Conservation (phyloP, 2,329 filamentous ascomycete genomes). For the Lachnellula hyalina region DNA sequence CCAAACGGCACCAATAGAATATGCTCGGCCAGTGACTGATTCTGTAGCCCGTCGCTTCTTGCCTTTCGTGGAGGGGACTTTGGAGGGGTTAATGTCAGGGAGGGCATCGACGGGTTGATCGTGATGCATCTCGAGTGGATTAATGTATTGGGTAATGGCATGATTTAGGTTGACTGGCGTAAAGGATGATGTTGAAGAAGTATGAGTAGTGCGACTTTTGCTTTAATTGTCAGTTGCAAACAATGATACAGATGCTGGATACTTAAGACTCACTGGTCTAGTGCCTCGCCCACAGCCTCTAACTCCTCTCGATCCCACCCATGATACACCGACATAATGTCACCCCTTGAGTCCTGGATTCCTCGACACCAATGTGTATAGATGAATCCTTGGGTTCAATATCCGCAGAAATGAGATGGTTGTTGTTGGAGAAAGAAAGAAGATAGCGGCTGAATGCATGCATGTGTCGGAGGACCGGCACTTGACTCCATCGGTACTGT, state of each 20-base stretch:
- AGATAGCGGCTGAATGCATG: not conserved
- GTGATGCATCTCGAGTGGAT: constrained; percentile 11
- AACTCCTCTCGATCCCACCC: constrained; percentile 8
- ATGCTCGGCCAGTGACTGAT: constrained; percentile 5
- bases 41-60: constrained; percentile 8
- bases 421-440: not conserved
- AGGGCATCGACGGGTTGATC: constrained; percentile 14
- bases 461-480: not conserved
- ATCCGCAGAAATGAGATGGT: not conserved
- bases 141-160: constrained; percentile 10
- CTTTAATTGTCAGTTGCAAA: not conserved
- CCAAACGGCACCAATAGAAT: constrained; percentile 16
- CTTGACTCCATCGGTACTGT: not conserved
- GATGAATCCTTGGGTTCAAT: not conserved
- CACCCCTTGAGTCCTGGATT: not conserved
- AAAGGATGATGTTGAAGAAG: constrained; percentile 14
- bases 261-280: not conserved
- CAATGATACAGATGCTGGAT: not conserved
- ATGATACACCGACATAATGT: constrained; percentile 5
- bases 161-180: constrained; percentile 18
- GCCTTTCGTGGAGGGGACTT: not conserved
- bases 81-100: not conserved
- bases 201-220: not conserved
- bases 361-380: not conserved
- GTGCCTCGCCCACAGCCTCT: not conserved